Conservation (phyloP, 139 green algal genomes). For the Bryopsis sp. region DNA sequence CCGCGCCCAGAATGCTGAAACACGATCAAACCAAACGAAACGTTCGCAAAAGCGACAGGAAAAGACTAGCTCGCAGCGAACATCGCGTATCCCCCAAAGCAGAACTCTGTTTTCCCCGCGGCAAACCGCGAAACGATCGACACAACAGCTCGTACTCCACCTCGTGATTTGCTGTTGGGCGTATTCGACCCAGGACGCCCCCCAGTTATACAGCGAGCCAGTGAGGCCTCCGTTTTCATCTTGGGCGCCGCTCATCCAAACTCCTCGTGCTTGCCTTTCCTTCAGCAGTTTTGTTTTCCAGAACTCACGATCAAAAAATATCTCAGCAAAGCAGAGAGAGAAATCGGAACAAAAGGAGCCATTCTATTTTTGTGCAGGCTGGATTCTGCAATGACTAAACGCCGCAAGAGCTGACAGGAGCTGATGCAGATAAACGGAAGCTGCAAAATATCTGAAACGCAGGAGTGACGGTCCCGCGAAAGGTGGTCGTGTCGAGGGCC, state of each 20-base stretch:
- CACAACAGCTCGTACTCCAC: neutral
- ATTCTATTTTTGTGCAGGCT: too few species aligned
- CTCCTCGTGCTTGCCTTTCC: too few species aligned
- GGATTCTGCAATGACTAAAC: too few species aligned
- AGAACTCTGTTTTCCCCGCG: neutral
- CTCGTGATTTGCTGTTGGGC: conserved; percentile 17
- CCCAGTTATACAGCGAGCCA: conserved; percentile 15
- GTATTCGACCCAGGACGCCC: conserved; percentile 12
- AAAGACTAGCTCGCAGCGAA: neutral
- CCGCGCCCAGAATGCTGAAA: conserved; percentile 49
- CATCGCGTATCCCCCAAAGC: neutral
- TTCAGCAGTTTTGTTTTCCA: too few species aligned
- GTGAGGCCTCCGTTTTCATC: conserved; percentile 1
- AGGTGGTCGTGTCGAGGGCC: too few species aligned
- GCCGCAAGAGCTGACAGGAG: too few species aligned
- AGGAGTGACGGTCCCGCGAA: too few species aligned
- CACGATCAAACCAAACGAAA: conserved; percentile 3
- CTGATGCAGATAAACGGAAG: too few species aligned
- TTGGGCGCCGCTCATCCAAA: neutral
- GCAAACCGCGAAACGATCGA: neutral
- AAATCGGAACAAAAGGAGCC: too few species aligned
- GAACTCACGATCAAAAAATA: too few species aligned
- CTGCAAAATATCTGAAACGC: too few species aligned
- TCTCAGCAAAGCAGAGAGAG: too few species aligned
- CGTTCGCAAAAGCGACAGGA: neutral